Percentiles rank a stretch among this genome's conserved stretches.
These are phyloP conservation scores for Lineolata rhizophorae DNA, from an alignment of 495 filamentous ascomycete species.

Conservation along the genomic window DNA sequence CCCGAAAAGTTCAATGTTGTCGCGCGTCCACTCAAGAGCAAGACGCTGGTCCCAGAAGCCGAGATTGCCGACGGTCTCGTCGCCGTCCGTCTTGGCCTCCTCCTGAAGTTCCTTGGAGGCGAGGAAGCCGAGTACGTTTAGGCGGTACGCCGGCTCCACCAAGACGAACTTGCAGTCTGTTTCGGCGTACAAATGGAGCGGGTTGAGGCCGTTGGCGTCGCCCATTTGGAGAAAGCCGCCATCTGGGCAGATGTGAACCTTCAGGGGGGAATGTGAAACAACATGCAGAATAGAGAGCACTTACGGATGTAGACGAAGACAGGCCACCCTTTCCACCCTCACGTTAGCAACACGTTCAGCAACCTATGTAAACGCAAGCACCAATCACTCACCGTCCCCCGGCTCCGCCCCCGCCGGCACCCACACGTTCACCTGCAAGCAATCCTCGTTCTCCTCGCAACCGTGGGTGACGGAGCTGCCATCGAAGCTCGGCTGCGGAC, in stretches of 20 bases:
- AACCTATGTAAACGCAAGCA: background rate
- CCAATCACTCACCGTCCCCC: slow-evolving; percentile 6
- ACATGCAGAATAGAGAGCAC: background rate
- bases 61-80: slow-evolving; percentile 11
- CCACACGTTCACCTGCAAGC: slow-evolving; percentile 24
- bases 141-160: slow-evolving; percentile 18
- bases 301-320: slow-evolving; percentile 21
- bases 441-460: too few species aligned
- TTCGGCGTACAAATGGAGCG: slow-evolving; percentile 13
- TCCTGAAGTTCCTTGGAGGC: slow-evolving; percentile 10
- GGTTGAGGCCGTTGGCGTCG: slow-evolving; percentile 20
- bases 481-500: slow-evolving; percentile 21
- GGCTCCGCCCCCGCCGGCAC: slow-evolving; percentile 16
- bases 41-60: slow-evolving; percentile 22
- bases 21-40: slow-evolving; percentile 20
- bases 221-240: slow-evolving; percentile 38
- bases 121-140: slow-evolving; percentile 21
- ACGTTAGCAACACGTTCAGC: background rate
- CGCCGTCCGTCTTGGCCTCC: slow-evolving; percentile 7
- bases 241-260: slow-evolving; percentile 13
- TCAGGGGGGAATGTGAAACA: background rate
- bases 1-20: slow-evolving; percentile 17
- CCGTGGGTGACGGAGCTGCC: too few species aligned
- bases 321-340: slow-evolving; percentile 13
- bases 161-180: slow-evolving; percentile 15